Conservation (phyloP, 345 rosid genomes). For the Rubroshorea leprosula region DNA sequence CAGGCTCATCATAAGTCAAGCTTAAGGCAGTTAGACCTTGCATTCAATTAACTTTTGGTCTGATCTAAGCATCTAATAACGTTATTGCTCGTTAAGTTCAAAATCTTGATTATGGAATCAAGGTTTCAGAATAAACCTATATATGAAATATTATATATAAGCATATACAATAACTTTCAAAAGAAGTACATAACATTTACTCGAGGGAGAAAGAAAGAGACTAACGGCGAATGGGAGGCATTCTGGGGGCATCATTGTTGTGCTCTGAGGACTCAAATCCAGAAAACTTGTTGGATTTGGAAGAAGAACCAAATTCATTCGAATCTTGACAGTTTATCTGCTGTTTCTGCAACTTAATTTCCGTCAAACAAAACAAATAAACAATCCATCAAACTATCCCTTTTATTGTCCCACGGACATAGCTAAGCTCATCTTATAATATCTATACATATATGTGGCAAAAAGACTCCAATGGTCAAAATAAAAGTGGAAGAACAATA, state of each 20-base stretch:
- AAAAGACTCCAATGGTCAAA: too few species aligned
- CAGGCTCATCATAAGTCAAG: conserved; percentile 5
- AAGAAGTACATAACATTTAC: not conserved
- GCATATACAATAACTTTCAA: too few species aligned
- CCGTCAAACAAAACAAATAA: conserved; percentile 15
- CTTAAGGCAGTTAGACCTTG: conserved; percentile 10
- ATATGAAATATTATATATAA: too few species aligned
- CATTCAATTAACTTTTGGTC: conserved; percentile 8
- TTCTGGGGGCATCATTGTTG: conserved; percentile 40
- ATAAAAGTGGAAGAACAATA: conserved; percentile 15
- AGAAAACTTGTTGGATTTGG: conserved; percentile 40
- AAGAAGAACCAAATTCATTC: conserved; percentile 57
- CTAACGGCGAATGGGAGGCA: conserved; percentile 83
- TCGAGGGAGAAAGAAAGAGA: conserved; percentile 12
- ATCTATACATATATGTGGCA: too few species aligned
- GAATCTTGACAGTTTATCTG: conserved; percentile 33
- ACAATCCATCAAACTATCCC: not conserved
- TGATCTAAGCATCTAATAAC: too few species aligned
- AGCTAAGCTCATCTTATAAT: too few species aligned
- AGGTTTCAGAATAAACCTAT: too few species aligned
- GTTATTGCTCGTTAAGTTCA: too few species aligned
- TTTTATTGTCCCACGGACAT: conserved; percentile 4
- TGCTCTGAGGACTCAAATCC: conserved; percentile 43
- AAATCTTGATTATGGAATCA: too few species aligned
- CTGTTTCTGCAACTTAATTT: conserved; percentile 57